Conservation (phyloP, 352 stramenopile genomes). For the Phytophthora melonis region DNA sequence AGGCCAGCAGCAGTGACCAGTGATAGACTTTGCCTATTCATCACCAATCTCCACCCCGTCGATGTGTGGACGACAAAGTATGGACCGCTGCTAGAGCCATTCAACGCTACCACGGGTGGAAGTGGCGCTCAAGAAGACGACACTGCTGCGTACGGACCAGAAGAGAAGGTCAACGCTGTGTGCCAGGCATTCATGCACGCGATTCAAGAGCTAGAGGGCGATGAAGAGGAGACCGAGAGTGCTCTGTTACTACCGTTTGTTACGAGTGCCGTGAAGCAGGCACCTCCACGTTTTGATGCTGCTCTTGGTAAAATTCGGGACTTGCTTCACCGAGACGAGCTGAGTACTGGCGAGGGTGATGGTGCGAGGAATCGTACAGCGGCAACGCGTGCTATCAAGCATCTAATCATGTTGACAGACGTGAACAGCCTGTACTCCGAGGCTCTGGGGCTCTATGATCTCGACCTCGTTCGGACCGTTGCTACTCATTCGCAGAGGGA, state of each 20-base stretch:
- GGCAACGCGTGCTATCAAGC: slow-evolving; percentile 71
- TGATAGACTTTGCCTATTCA: slow-evolving; percentile 77
- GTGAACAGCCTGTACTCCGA: slow-evolving; percentile 75
- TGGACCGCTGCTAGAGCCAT: slow-evolving; percentile 43
- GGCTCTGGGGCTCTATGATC: slow-evolving; percentile 73
- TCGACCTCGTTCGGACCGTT: slow-evolving; percentile 68
- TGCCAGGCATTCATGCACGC: slow-evolving; percentile 56
- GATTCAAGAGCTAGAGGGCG: slow-evolving; percentile 43
- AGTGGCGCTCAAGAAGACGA: slow-evolving; percentile 10
- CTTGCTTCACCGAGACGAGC: slow-evolving; percentile 32
- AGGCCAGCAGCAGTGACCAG: slow-evolving; percentile 51
- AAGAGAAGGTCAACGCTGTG: slow-evolving; percentile 64
- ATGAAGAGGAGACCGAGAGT: slow-evolving; percentile 14
- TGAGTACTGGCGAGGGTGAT: not conserved
- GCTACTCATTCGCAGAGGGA: slow-evolving; percentile 73
- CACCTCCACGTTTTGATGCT: slow-evolving; percentile 54
- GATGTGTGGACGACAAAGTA: slow-evolving; percentile 84
- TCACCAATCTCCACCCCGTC: slow-evolving; percentile 76
- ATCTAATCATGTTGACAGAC: slow-evolving; percentile 77
- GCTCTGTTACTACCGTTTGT: slow-evolving; percentile 73
- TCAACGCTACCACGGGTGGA: slow-evolving; percentile 16
- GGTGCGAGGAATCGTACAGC: slow-evolving; percentile 9
- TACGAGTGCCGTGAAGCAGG: slow-evolving; percentile 74
- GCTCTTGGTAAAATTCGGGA: slow-evolving; percentile 53
- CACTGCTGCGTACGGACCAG: not conserved